Evolutionary conservation across 805 yeast genomes (phyloP), one percentile per base, ranked within the genome.

Genomic region (Candida jianshihensis): DNA sequence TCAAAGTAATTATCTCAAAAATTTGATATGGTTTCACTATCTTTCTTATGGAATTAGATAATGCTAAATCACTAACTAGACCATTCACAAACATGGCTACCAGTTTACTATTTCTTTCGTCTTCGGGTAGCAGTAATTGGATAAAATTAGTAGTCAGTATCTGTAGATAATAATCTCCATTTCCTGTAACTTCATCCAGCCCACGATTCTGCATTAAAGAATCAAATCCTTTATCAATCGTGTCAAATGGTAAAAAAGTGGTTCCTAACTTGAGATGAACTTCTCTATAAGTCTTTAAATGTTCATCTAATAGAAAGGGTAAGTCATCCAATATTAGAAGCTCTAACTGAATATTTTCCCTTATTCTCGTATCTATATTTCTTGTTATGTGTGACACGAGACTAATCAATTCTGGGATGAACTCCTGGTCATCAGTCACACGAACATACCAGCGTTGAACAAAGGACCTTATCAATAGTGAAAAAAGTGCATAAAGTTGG

Each of bases 1-100:
- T 33, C 20, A 42, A 14, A 2, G 49, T 41, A 13, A 46, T 41
- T 4, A 73, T 51, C 21, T 66, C 72, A 62, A 75, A 69, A 2
- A 74, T 43, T 51, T 70, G 64, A 55, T 70, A 74, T n/a, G 73
- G 73, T 37, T 73, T 75, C 9, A 68, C 57, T 13, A 73, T 39
- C 44, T 70, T 70, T 6, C 64, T 68, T 5, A 70, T 49, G 1
- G 64, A 44, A 38, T 63, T 71, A 29, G 53, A 53, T 29, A 75
- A 36, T 0, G 68, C 57, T 30, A 72, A 44, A 31, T 71, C 76
- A 18, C 64, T 59, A 12, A 72, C 28, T 5, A 75, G 38, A 1
- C 68, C 52, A 4, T 61, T 45, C 6, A 71, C 37, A 33, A 75
- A 64, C 18, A 60, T 51, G 5, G 50, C 44, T 2, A 68, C 65